A percentile compares a stretch with the other conserved stretches of the same genome.
These are phyloP conservation scores for Apiotrichum siamense DNA, from an alignment of 1,284 basidiomycete species.

Conservation along the genomic window DNA sequence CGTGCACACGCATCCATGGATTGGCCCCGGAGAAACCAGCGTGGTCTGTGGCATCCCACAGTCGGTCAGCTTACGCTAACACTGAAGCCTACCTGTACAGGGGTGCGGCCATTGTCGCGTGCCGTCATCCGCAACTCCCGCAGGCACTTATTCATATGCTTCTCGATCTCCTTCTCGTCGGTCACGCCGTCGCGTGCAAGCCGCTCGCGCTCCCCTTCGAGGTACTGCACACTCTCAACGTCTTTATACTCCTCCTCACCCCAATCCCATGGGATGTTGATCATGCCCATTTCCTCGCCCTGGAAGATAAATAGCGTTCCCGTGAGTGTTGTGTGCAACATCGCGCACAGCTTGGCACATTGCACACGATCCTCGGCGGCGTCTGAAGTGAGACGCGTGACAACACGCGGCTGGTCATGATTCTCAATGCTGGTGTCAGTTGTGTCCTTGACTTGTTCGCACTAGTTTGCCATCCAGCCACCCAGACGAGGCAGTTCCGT, in stretches of 20 bases:
- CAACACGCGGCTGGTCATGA: constrained; percentile 52
- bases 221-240: constrained; percentile 20
- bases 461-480: constrained; percentile 55
- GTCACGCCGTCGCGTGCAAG: background rate
- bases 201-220: constrained; percentile 1
- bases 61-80: background rate
- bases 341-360: constrained; percentile 61
- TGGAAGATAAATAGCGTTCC: constrained; percentile 70
- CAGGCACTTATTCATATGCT: background rate
- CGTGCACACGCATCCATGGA: constrained; percentile 72
- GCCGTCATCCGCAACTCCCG: constrained; percentile 48
- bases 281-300: constrained; percentile 65
- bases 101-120: constrained; percentile 59
- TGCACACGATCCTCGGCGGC: constrained; percentile 53
- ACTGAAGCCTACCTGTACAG: constrained; percentile 17
- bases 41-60: constrained; percentile 58
- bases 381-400: constrained; percentile 63
- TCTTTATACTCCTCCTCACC: constrained; percentile 67
- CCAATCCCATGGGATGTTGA: constrained; percentile 63
- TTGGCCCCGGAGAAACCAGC: constrained; percentile 59
- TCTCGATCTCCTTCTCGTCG: background rate
- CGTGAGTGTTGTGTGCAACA: constrained; percentile 57
- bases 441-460: constrained; percentile 1
- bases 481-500: constrained; percentile 54
- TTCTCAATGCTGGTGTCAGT: constrained; percentile 5